Percentiles rank a stretch among this genome's conserved stretches.
Conservation (phyloP, 2,329 filamentous ascomycete genomes). For the Microsporum audouinii region DNA sequence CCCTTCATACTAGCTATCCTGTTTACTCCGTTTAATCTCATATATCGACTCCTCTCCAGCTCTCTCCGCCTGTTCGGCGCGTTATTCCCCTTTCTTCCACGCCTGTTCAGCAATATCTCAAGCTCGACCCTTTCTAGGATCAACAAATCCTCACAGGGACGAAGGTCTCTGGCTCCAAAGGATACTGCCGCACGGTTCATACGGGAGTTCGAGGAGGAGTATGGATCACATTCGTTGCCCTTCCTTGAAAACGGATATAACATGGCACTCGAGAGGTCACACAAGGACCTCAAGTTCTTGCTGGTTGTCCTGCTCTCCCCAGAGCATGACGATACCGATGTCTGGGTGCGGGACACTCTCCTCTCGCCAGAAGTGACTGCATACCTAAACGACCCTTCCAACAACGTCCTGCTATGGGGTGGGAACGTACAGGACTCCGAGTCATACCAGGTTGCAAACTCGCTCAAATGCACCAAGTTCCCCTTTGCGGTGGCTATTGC, state of each 20-base stretch:
- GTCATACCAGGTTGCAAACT: slow-evolving; percentile 82
- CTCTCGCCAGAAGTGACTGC: slow-evolving; percentile 60
- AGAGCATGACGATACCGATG: slow-evolving; percentile 82
- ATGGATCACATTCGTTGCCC: slow-evolving; percentile 54
- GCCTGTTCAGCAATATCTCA: slow-evolving; percentile 37
- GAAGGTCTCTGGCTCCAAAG: slow-evolving; percentile 66
- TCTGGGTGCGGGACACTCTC: slow-evolving; percentile 72
- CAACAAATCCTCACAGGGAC: slow-evolving; percentile 51
- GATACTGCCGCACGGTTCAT: slow-evolving; percentile 84
- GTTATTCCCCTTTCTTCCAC: slow-evolving; percentile 69
- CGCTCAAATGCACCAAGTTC: slow-evolving; percentile 81
- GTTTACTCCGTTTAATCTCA: slow-evolving; percentile 67
- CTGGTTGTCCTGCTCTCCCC: slow-evolving; percentile 80
- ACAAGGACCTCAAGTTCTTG: slow-evolving; percentile 82
- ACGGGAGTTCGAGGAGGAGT: slow-evolving; percentile 89
- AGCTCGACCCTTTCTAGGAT: slow-evolving; percentile 40
- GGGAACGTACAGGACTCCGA: slow-evolving; percentile 89
- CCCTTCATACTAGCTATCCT: slow-evolving; percentile 67
- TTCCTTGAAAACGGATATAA: slow-evolving; percentile 87
- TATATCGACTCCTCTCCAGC: slow-evolving; percentile 58
- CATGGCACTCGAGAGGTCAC: slow-evolving; percentile 78
- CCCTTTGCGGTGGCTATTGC: slow-evolving; percentile 80
- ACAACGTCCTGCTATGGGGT: slow-evolving; percentile 81
- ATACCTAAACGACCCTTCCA: slow-evolving; percentile 62
- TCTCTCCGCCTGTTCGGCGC: slow-evolving; percentile 63